Base-by-base conservation (phyloP, 192 early-diverging fungal genomes). In the Lobosporangium transversale region DNA sequence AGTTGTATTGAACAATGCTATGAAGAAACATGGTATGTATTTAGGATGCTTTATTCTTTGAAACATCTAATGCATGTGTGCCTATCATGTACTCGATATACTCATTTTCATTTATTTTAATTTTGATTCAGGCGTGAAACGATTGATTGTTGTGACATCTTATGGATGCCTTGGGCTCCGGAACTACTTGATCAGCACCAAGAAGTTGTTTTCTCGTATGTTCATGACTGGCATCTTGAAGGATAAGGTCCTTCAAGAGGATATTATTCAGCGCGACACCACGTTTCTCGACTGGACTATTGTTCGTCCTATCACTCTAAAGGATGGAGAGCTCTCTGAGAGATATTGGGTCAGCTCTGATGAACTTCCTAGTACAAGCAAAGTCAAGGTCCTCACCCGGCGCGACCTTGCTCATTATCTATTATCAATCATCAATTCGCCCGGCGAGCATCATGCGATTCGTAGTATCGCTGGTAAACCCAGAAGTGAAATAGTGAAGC, bases 191-290 rank as follows among this genome's bases (percentile, higher is more conserved):
- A 79, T 65, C 56, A 79, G 57, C 44, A 76, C 63, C 40, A 48
- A 68, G 24, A 54, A 54, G 31, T 52, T 74, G 20, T 61, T 74
- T 36, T 75, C 71, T 15, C 71, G 79, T 11, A 43, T 80, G 17
- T 80, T 80, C 49, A 55, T 76, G 64, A 69, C 52, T 17, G 66
- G 75, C 8, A 71, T 81, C 32, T 56, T 76, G 1, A 63, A 78
- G 43, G 80, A 81, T 48, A 81, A 81, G 33, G 68, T 67, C 21
- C 48, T 68, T 0, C 80, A 81, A 57, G 80, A 81, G 49, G 75
- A 70, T 0, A 57, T 81, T 20, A 62, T 81, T 8, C 68, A 67
- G 15, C 67, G 75, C 18, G 64, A 76, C 23, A 59, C 68, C 2
- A n/a, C 58, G 10, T 49, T 36, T 20, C 43, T 81, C 5, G 74